Percentiles rank a stretch among this genome's conserved stretches.
phyloP scores from a whole-genome alignment of 2,329 filamentous ascomycete genomes.

The Endocalyx cinctus region DNA sequence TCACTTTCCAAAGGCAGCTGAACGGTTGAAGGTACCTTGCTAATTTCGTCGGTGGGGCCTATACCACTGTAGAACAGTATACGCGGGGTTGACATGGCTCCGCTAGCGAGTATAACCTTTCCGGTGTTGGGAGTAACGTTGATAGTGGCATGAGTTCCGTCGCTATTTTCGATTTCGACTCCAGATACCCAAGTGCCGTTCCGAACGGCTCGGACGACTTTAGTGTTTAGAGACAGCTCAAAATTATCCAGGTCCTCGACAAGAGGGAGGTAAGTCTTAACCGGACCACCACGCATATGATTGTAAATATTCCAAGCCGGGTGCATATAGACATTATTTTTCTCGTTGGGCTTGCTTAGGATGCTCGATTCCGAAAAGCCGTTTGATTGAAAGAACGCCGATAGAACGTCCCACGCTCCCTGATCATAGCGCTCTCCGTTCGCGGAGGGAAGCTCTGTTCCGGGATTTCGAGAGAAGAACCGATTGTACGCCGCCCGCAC shows the following conservation, averaged over 20 bases:
- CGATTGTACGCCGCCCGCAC: constrained; percentile 20
- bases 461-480: constrained; percentile 23
- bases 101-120: constrained; percentile 51
- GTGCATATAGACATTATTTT: constrained; percentile 29
- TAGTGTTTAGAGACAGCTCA: constrained; percentile 15
- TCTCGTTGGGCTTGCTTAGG: constrained; percentile 12
- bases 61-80: constrained; percentile 55
- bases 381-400: constrained; percentile 11
- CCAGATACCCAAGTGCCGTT: constrained; percentile 45
- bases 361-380: constrained; percentile 9
- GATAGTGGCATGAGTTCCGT: constrained; percentile 45
- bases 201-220: constrained; percentile 16
- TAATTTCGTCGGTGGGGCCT: constrained; percentile 38
- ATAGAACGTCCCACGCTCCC: constrained; percentile 10
- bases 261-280: constrained; percentile 13
- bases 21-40: constrained; percentile 25
- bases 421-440: constrained; percentile 19
- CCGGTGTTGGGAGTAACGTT: constrained; percentile 46
- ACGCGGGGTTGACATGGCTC: constrained; percentile 52
- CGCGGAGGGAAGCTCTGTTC: constrained; percentile 19
- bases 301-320: constrained; percentile 46
- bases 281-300: constrained; percentile 11
- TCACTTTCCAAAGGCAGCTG: constrained; percentile 27
- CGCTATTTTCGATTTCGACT: constrained; percentile 44
- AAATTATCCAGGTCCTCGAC: constrained; percentile 12